Evolutionary conservation across 257 asterid species (phyloP).

Genomic region (Nyctanthes arbortristis): DNA sequence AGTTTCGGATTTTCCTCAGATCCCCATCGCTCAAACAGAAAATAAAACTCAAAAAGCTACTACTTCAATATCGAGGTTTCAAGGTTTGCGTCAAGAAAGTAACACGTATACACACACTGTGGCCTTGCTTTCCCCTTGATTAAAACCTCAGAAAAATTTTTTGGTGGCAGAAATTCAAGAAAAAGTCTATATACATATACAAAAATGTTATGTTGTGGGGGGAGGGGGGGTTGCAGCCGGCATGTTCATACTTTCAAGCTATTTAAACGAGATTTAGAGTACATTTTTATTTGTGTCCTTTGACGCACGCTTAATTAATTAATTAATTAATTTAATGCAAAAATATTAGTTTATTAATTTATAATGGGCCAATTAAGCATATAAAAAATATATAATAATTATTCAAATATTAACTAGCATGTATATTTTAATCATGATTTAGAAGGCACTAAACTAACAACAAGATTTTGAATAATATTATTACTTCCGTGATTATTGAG

Average conservation of each 20-base stretch:
- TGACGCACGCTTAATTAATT: background rate
- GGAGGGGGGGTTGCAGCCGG: background rate
- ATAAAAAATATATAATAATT: too few species aligned
- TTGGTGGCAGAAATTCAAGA: conserved; percentile 3
- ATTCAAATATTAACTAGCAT: too few species aligned
- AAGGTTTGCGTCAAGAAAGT: background rate
- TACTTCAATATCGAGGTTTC: background rate
- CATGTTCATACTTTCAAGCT: background rate
- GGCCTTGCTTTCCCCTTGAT: background rate
- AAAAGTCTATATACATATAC: too few species aligned
- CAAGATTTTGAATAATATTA: too few species aligned
- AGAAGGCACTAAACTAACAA: too few species aligned
- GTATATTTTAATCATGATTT: too few species aligned
- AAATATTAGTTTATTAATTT: too few species aligned
- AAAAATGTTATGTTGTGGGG: background rate
- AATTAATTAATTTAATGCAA: too few species aligned
- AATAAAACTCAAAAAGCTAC: background rate
- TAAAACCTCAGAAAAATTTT: background rate
- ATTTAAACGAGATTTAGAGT: background rate
- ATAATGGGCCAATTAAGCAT: too few species aligned
- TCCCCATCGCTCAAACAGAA: conserved; percentile 31
- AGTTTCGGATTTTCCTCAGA: conserved; percentile 1
- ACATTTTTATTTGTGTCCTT: too few species aligned
- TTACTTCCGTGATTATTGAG: too few species aligned
- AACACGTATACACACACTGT: background rate